Conservation (phyloP, 352 stramenopile genomes). For the Globisporangium spinosum region DNA sequence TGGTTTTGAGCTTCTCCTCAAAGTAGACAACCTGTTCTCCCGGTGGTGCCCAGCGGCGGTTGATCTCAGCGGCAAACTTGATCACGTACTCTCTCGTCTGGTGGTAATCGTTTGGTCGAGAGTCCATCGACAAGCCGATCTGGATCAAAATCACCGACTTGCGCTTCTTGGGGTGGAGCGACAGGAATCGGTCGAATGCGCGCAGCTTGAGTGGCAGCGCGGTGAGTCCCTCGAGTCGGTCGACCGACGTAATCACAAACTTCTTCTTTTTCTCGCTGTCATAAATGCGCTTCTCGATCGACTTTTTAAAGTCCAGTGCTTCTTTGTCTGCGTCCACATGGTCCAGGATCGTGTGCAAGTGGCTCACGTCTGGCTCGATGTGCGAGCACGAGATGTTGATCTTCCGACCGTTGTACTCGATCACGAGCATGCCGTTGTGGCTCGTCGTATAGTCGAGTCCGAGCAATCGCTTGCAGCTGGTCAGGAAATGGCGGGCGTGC, state of each 20-base stretch:
- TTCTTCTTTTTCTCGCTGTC: conserved; percentile 29
- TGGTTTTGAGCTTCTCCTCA: conserved; percentile 62
- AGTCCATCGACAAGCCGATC: conserved; percentile 69
- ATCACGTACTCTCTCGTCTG: conserved; percentile 90
- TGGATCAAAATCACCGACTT: conserved; percentile 75
- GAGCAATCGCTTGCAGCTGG: conserved; percentile 90
- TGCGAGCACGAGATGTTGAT: conserved; percentile 96
- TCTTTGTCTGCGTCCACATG: conserved; percentile 39
- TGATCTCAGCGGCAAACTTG: conserved; percentile 91
- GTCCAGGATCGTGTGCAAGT: conserved; percentile 65
- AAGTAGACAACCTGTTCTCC: conserved; percentile 67
- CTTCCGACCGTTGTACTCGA: conserved; percentile 96
- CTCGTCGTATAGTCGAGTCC: conserved; percentile 92
- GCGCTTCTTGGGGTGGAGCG: conserved; percentile 70
- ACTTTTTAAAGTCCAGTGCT: conserved; percentile 26
- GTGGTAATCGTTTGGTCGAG: conserved; percentile 90
- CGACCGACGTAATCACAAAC: conserved; percentile 88
- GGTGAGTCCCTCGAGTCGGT: conserved; percentile 94
- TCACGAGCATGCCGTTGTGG: conserved; percentile 83
- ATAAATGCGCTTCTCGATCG: conserved; percentile 40
- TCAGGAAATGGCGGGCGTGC: conserved; percentile 91
- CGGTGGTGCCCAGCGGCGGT: conserved; percentile 66
- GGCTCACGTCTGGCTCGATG: conserved; percentile 91
- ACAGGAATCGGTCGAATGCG: conserved; percentile 94
- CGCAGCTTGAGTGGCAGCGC: conserved; percentile 96